These are phyloP conservation scores for Chlamydomonas sp. DNA, from an alignment of 139 green algal species.

Conservation along the genomic window DNA sequence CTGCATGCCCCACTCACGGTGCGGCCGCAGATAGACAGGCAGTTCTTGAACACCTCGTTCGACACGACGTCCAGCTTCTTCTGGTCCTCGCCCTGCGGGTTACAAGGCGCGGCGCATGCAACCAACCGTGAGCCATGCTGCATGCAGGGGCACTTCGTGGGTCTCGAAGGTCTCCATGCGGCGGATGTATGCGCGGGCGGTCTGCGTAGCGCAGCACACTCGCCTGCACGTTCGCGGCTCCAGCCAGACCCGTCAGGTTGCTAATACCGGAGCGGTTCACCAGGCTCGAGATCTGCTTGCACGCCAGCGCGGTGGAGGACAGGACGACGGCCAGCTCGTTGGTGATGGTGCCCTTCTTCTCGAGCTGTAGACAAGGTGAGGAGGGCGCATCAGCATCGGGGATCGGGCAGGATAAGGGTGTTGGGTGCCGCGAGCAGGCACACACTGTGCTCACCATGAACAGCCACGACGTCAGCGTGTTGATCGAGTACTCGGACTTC, in stretches of 20 bases:
- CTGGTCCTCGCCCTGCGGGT: slow-evolving; percentile 90
- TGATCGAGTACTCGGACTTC: slow-evolving; percentile 55
- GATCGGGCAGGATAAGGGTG: neutral
- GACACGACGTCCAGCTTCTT: slow-evolving; percentile 99
- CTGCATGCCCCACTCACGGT: slow-evolving; percentile 55
- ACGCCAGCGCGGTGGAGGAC: slow-evolving; percentile 85
- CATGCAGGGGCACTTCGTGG: no score
- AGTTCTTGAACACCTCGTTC: slow-evolving; percentile 96
- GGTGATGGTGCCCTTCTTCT: slow-evolving; percentile 76
- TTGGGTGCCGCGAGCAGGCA: neutral
- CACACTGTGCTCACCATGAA: slow-evolving; percentile 50
- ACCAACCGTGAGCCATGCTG: no score
- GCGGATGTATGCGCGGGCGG: neutral
- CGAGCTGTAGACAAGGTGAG: slow-evolving; percentile 42
- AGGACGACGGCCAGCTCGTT: slow-evolving; percentile 89
- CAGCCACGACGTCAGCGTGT: slow-evolving; percentile 80
- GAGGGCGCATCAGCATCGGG: neutral
- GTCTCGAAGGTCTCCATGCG: no score
- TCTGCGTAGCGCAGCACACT: neutral
- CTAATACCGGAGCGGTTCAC: slow-evolving; percentile 87
- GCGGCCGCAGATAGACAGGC: slow-evolving; percentile 65
- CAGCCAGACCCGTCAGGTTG: slow-evolving; percentile 82
- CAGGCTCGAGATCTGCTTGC: slow-evolving; percentile 96
- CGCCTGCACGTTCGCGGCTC: slow-evolving; percentile 56
- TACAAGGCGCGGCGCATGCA: no score